These are phyloP conservation scores for Centrapalus pauciflorus DNA, from an alignment of 129 eudicot species.

Conservation along the genomic window DNA sequence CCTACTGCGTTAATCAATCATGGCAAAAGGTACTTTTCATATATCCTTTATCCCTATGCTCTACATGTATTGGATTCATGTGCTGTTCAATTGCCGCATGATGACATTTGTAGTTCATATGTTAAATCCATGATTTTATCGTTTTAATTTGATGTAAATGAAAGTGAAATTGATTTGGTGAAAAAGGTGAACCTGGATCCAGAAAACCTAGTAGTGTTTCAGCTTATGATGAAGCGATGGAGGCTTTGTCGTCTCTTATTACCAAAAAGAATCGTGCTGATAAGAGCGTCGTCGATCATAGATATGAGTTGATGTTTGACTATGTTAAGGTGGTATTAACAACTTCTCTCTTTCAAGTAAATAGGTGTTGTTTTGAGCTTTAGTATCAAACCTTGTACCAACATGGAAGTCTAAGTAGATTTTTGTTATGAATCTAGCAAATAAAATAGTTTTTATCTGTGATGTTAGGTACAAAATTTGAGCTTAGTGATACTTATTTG, in stretches of 20 bases:
- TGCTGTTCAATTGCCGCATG: not conserved
- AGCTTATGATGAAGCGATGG: constrained; percentile 87
- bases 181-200: constrained; percentile 33
- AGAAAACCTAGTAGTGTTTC: constrained; percentile 8
- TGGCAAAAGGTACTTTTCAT: constrained; percentile 24
- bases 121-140: not conserved
- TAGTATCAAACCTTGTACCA: not conserved
- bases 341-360: not conserved
- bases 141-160: not conserved
- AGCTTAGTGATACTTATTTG: not conserved
- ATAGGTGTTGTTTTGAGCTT: not conserved
- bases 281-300: constrained; percentile 55
- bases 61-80: constrained; percentile 3
- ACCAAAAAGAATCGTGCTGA: constrained; percentile 79
- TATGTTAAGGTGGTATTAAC: constrained; percentile 53
- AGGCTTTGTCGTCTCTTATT: constrained; percentile 79
- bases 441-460: not conserved
- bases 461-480: not conserved
- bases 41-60: not conserved
- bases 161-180: not conserved
- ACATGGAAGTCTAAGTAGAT: not conserved
- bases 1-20: not conserved
- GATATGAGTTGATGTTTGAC: constrained; percentile 64
- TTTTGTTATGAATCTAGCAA: not conserved
- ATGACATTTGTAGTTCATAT: not conserved